phyloP scores from a whole-genome alignment of 768 basidiomycete genomes.

The Kondoa subrosea region DNA sequence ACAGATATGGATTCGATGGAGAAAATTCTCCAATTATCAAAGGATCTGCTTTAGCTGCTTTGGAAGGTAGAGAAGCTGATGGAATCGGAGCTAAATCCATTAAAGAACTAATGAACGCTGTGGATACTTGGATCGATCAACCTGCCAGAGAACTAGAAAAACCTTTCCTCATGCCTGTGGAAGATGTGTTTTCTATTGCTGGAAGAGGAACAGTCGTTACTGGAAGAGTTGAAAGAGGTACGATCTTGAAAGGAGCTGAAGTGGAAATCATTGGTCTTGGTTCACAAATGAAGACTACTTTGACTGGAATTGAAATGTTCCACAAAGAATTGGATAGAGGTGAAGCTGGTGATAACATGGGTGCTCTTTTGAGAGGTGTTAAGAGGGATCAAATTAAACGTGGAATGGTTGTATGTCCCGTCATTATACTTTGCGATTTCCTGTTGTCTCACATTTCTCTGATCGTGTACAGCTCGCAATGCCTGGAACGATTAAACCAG shows the following conservation, averaged over 20 bases:
- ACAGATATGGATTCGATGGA: conserved; percentile 59
- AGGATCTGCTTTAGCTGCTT: conserved; percentile 88
- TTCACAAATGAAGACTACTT: conserved; percentile 62
- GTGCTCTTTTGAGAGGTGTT: conserved; percentile 82
- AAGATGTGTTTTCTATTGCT: conserved; percentile 94
- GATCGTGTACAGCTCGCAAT: too few relatives aligned
- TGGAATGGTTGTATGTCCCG: conserved; percentile 84
- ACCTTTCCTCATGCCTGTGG: conserved; percentile 88
- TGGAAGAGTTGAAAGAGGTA: conserved; percentile 85
- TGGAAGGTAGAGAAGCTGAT: conserved; percentile 66
- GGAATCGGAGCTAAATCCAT: conserved; percentile 61
- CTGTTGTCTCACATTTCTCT: too few relatives aligned
- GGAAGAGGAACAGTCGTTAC: conserved; percentile 96
- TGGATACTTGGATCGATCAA: conserved; percentile 86
- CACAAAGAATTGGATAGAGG: conserved; percentile 97
- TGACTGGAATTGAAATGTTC: conserved; percentile 97
- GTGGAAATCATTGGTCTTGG: conserved; percentile 85
- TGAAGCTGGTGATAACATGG: conserved; percentile 99
- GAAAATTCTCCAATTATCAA: conserved; percentile 95
- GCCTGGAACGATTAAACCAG: conserved; percentile 81
- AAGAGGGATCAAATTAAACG: conserved; percentile 91
- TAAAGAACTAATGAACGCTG: conserved; percentile 60
- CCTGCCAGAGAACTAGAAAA: conserved; percentile 91
- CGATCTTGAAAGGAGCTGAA: conserved; percentile 76
- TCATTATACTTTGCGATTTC: too few relatives aligned